Percentiles rank a stretch among this genome's conserved stretches.
phyloP scores from a whole-genome alignment of 208 protist genomes.

The Leishmania aethiopica region DNA sequence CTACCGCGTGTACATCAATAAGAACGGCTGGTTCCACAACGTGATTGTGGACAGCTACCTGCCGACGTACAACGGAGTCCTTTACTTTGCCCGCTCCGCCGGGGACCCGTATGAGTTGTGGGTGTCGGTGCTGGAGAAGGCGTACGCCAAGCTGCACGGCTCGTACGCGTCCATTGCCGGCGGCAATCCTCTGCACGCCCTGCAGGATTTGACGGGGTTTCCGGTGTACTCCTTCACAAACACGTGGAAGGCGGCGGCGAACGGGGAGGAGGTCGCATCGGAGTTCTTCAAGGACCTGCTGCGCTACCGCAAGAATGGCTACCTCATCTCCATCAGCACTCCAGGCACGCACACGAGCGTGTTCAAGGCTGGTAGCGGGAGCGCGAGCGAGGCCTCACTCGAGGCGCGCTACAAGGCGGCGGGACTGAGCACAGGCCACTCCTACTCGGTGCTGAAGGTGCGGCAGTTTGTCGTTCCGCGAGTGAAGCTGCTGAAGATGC shows the following conservation, averaged over 20 bases:
- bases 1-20: conserved; percentile 57
- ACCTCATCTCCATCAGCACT: conserved; percentile 43
- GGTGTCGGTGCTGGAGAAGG: conserved; percentile 81
- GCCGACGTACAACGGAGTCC: conserved; percentile 32
- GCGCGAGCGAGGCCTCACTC: conserved; percentile 17
- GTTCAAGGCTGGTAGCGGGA: conserved; percentile 24
- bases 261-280: conserved; percentile 17
- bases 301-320: conserved; percentile 25
- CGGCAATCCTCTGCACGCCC: conserved; percentile 51
- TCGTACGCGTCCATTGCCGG: conserved; percentile 65
- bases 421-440: conserved; percentile 41
- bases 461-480: conserved; percentile 30
- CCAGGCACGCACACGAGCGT: conserved; percentile 32
- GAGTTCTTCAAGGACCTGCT: conserved; percentile 37
- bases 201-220: conserved; percentile 69
- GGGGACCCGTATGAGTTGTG: conserved; percentile 64
- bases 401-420: conserved; percentile 32
- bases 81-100: conserved; percentile 39
- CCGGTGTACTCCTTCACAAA: conserved; percentile 47
- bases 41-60: conserved; percentile 67
- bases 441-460: conserved; percentile 46
- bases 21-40: conserved; percentile 57
- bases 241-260: conserved; percentile 36
- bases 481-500: conserved; percentile 46
- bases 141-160: conserved; percentile 85